Percentiles rank a stretch among this genome's conserved stretches.
These are phyloP conservation scores for Candida khao-thaluensis DNA, from an alignment of 805 yeast genomes.

Conservation along the genomic window DNA sequence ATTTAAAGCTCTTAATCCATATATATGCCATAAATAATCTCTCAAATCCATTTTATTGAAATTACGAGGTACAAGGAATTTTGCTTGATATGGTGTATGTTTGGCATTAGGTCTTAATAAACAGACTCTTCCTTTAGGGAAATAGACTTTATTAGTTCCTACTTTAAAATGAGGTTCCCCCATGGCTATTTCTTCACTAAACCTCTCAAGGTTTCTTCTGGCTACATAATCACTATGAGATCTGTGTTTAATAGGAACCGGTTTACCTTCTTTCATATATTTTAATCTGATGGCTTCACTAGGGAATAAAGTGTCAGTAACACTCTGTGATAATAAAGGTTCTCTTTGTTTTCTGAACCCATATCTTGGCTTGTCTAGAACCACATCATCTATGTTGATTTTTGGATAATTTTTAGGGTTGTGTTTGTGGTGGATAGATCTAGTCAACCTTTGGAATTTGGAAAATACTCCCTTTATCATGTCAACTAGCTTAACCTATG, in stretches of 20 bases:
- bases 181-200: slow-evolving; percentile 51
- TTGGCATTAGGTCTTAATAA: slow-evolving; percentile 90
- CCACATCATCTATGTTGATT: slow-evolving; percentile 39
- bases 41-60: slow-evolving; percentile 93
- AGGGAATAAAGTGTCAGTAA: slow-evolving; percentile 42
- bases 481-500: not conserved
- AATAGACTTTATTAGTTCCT: slow-evolving; percentile 74
- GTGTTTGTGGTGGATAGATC: slow-evolving; percentile 32
- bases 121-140: slow-evolving; percentile 82
- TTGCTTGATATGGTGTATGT: slow-evolving; percentile 96
- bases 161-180: slow-evolving; percentile 79
- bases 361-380: slow-evolving; percentile 34
- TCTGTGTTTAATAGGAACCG: slow-evolving; percentile 41
- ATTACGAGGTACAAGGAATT: slow-evolving; percentile 88
- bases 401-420: slow-evolving; percentile 36
- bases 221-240: slow-evolving; percentile 35
- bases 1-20: slow-evolving; percentile 86
- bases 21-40: slow-evolving; percentile 87
- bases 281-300: slow-evolving; percentile 31
- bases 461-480: too few relatives aligned
- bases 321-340: slow-evolving; percentile 39
- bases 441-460: slow-evolving; percentile 3
- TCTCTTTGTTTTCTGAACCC: slow-evolving; percentile 40
- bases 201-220: slow-evolving; percentile 37
- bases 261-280: slow-evolving; percentile 39